phyloP scores from a whole-genome alignment of 805 yeast genomes.

The Hanseniaspora mollemarum region DNA sequence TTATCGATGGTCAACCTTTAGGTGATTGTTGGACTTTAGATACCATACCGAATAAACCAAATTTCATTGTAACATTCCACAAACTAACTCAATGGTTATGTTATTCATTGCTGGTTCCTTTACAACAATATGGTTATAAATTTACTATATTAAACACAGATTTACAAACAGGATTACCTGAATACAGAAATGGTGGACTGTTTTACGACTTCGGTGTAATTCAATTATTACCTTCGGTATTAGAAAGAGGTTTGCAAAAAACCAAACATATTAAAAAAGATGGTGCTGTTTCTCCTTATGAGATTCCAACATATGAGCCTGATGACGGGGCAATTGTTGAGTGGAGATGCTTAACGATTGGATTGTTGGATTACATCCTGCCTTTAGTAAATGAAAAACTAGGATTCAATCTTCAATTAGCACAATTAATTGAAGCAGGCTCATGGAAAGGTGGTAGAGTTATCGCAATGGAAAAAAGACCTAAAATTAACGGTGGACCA shows the following conservation, averaged over 20 bases:
- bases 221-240: slow-evolving; percentile 35
- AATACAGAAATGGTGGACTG: slow-evolving; percentile 55
- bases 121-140: slow-evolving; percentile 35
- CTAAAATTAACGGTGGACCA: slow-evolving; percentile 47
- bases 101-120: slow-evolving; percentile 47
- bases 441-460: slow-evolving; percentile 57
- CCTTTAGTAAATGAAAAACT: slow-evolving; percentile 42
- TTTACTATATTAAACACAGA: slow-evolving; percentile 32
- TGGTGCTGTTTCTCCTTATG: slow-evolving; percentile 18
- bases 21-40: slow-evolving; percentile 54
- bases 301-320: slow-evolving; percentile 42
- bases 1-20: slow-evolving; percentile 39
- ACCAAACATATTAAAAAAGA: slow-evolving; percentile 26
- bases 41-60: slow-evolving; percentile 26
- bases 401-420: slow-evolving; percentile 34
- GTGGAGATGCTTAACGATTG: slow-evolving; percentile 55
- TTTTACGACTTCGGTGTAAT: slow-evolving; percentile 47
- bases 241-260: slow-evolving; percentile 32
- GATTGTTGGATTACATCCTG: slow-evolving; percentile 42
- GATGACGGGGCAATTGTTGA: slow-evolving; percentile 52
- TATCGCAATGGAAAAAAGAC: slow-evolving; percentile 43
- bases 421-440: slow-evolving; percentile 58
- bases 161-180: slow-evolving; percentile 47
- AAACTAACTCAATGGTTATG: slow-evolving; percentile 59
- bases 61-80: slow-evolving; percentile 46